Conservation (phyloP, 2,329 filamentous ascomycete genomes). For the Colletotrichum horii region DNA sequence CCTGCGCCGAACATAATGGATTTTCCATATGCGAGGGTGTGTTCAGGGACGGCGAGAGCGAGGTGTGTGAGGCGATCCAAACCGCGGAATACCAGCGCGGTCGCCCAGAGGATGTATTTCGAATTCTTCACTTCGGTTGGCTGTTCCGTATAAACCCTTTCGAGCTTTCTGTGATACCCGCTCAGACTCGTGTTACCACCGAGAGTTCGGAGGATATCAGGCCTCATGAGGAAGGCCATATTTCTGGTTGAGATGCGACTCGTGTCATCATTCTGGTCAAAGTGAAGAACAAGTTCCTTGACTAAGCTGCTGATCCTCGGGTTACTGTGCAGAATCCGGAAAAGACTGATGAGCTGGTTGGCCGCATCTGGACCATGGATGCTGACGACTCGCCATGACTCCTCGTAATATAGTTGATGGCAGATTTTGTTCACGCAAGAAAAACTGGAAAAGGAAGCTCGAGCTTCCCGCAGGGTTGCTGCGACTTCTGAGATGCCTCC, state of each 20-base stretch:
- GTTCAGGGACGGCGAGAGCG: not conserved
- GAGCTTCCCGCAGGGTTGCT: not conserved
- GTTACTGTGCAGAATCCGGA: not conserved
- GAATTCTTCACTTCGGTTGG: not conserved
- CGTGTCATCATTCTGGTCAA: not conserved
- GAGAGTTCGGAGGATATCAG: not conserved
- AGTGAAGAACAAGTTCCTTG: not conserved
- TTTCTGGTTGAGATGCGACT: not conserved
- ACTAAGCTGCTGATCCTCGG: not conserved
- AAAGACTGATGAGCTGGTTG: not conserved
- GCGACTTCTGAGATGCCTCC: not conserved
- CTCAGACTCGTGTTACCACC: not conserved
- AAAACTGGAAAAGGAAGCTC: not conserved
- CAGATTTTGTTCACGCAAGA: not conserved
- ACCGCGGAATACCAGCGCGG: not conserved
- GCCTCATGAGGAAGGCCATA: not conserved
- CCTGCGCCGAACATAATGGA: not conserved
- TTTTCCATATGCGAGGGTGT: not conserved
- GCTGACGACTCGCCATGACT: not conserved
- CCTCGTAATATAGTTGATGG: not conserved
- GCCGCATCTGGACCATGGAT: not conserved
- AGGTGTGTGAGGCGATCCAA: not conserved
- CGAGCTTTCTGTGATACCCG: not conserved
- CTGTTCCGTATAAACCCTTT: not conserved
- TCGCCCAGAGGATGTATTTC: not conserved